Conservation (phyloP, 192 early-diverging fungal species). For the Phlyctochytrium bullatum region DNA sequence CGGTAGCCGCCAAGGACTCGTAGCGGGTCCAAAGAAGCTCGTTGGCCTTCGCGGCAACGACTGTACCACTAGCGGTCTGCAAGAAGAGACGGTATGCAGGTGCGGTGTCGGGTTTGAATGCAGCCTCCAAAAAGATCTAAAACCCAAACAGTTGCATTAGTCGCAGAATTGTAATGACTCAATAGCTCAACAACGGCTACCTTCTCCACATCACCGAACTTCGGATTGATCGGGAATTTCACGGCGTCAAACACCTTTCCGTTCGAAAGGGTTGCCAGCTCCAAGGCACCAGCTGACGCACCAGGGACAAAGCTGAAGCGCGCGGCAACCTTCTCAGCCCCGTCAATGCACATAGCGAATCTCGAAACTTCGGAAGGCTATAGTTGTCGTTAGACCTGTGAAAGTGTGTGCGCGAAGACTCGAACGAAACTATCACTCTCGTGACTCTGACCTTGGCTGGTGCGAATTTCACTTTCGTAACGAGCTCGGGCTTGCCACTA, state of each 20-base stretch:
- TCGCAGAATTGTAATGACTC: background rate
- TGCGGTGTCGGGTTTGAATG: constrained; percentile 8
- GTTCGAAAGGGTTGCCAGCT: background rate
- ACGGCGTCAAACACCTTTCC: background rate
- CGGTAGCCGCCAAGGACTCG: constrained; percentile 74
- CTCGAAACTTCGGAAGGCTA: background rate
- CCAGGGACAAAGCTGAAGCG: background rate
- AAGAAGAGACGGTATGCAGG: constrained; percentile 26
- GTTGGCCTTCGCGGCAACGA: constrained; percentile 22
- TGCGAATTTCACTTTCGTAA: background rate
- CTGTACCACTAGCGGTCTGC: constrained; percentile 40
- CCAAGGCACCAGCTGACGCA: background rate
- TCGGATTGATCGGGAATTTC: background rate
- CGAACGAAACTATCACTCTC: background rate
- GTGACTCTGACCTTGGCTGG: background rate
- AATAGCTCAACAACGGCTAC: background rate
- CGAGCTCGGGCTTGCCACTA: too few relatives aligned
- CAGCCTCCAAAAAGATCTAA: constrained; percentile 19
- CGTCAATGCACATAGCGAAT: background rate
- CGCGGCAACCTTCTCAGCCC: background rate
- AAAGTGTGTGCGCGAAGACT: background rate
- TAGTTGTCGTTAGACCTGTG: too few relatives aligned
- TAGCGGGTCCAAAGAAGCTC: constrained; percentile 76
- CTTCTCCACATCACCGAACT: background rate
- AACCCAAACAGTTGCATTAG: background rate